Evolutionary conservation across 2,329 filamentous ascomycete species (phyloP).

Genomic region (Thermothelomyces thermophilus): DNA sequence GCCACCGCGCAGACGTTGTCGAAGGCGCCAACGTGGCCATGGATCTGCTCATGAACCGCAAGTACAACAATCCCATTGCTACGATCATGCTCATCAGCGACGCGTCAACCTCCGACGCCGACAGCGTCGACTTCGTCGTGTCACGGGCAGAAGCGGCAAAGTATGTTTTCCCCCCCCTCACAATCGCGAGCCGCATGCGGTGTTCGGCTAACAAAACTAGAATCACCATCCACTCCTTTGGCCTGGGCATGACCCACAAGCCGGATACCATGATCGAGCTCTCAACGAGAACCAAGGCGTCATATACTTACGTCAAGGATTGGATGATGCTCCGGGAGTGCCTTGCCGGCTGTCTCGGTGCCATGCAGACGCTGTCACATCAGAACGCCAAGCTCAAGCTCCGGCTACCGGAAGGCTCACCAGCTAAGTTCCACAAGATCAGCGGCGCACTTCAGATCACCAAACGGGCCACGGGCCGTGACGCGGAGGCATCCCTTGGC

Average conservation of each 20-base stretch:
- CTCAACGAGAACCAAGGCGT: conserved; percentile 90
- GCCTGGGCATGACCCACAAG: conserved; percentile 92
- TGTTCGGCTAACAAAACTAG: conserved; percentile 37
- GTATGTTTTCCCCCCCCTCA: conserved; percentile 42
- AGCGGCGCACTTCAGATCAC: conserved; percentile 93
- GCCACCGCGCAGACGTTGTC: conserved; percentile 89
- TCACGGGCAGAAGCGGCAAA: conserved; percentile 95
- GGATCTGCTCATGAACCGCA: conserved; percentile 97
- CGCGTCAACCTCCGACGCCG: conserved; percentile 85
- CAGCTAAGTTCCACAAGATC: conserved; percentile 97
- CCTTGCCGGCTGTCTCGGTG: conserved; percentile 83
- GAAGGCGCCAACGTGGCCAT: conserved; percentile 97
- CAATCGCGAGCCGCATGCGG: too few species aligned
- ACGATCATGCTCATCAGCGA: conserved; percentile 97
- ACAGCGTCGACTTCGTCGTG: conserved; percentile 96
- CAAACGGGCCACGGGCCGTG: conserved; percentile 87
- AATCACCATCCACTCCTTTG: conserved; percentile 94
- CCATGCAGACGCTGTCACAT: conserved; percentile 90
- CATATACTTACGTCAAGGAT: conserved; percentile 97
- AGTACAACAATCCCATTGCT: conserved; percentile 89
- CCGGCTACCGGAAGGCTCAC: conserved; percentile 88
- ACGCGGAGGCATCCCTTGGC: conserved; percentile 86
- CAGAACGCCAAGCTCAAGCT: conserved; percentile 97
- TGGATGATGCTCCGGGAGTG: conserved; percentile 99
- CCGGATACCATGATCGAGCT: conserved; percentile 98